phyloP scores from a whole-genome alignment of 148 eudicot species.

The Oxyria digyna region DNA sequence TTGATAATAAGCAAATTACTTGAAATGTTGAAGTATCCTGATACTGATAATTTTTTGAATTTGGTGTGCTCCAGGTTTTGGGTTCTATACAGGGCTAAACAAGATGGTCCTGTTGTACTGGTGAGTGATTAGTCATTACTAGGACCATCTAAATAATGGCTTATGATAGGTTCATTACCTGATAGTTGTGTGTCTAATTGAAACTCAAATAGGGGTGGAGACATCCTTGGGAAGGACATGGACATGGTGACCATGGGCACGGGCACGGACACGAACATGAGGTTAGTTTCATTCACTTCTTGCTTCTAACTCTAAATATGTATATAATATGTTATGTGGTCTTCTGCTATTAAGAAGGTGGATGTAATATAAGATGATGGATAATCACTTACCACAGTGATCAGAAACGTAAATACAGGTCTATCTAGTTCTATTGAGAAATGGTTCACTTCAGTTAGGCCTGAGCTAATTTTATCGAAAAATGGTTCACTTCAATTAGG shows the following conservation, averaged over 20 bases:
- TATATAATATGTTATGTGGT: too few relatives aligned
- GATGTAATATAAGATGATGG: too few relatives aligned
- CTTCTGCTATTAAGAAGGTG: too few relatives aligned
- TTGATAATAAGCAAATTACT: not conserved
- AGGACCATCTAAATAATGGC: not conserved
- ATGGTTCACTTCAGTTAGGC: too few relatives aligned
- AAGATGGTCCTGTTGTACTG: conserved; percentile 95
- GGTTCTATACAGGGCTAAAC: conserved; percentile 90
- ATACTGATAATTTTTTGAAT: not conserved
- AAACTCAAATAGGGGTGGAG: conserved; percentile 64
- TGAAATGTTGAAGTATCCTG: not conserved
- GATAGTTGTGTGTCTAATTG: not conserved
- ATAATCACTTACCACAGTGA: too few relatives aligned
- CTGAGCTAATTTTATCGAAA: too few relatives aligned
- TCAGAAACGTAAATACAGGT: not conserved
- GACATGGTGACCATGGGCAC: too few relatives aligned
- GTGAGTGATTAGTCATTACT: conserved; percentile 26
- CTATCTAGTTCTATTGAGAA: too few relatives aligned
- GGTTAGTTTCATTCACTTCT: conserved; percentile 16
- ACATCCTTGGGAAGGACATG: conserved; percentile 98
- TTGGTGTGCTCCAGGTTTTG: conserved; percentile 66
- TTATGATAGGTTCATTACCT: not conserved
- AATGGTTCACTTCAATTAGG: too few relatives aligned
- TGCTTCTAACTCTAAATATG: too few relatives aligned
- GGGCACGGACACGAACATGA: conserved; percentile 26